Evolutionary conservation across 2,329 filamentous ascomycete species (phyloP).

Genomic region (Nothophoma quercina): DNA sequence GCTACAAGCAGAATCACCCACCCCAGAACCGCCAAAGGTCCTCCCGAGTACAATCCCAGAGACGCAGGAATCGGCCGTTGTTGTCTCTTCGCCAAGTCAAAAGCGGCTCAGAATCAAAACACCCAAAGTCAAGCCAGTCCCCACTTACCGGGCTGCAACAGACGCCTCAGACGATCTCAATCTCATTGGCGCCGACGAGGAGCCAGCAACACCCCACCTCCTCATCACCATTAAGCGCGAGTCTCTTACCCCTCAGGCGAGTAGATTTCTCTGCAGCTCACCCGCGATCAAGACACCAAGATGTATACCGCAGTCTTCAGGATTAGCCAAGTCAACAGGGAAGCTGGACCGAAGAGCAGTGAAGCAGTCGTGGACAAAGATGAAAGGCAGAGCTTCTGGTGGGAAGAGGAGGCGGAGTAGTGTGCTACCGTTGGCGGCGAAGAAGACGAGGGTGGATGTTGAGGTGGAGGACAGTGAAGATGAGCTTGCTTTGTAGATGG

Average conservation of each 20-base stretch:
- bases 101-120: neutral
- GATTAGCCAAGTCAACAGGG: neutral
- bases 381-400: conserved; percentile 7
- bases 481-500: conserved; percentile 31
- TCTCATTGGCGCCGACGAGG: conserved; percentile 6
- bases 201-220: conserved; percentile 15
- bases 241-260: conserved; percentile 22
- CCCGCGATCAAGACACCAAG: conserved; percentile 26
- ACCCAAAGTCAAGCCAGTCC: neutral
- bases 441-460: conserved; percentile 19
- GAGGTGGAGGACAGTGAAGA: conserved; percentile 31
- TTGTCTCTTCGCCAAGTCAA: neutral
- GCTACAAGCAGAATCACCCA: conserved; percentile 6
- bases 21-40: neutral
- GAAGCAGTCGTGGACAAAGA: conserved; percentile 34
- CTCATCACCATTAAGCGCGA: conserved; percentile 38
- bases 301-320: neutral
- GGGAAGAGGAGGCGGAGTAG: conserved; percentile 15
- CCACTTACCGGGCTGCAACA: conserved; percentile 12
- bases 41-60: conserved; percentile 16
- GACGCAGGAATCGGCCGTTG: conserved; percentile 2
- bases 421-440: neutral
- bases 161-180: conserved; percentile 17
- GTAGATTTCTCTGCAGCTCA: conserved; percentile 20
- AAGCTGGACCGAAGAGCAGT: conserved; percentile 18